phyloP scores from a whole-genome alignment of 805 yeast species.

The Cyberlindnera maritima region DNA sequence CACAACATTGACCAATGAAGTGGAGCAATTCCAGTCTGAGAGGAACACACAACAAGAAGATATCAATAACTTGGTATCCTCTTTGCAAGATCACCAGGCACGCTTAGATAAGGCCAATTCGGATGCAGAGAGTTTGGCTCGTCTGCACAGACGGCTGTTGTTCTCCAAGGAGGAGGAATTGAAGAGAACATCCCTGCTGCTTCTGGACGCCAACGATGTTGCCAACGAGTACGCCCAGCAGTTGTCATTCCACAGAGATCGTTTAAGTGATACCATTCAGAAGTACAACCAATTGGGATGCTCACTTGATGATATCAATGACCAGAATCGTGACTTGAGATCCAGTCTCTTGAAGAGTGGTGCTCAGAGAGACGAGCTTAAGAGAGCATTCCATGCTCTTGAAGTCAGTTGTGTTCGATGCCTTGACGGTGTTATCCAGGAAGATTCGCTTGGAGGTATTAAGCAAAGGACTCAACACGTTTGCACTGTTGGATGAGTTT shows the following conservation, averaged over 20 bases:
- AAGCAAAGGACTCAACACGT: conserved; percentile 12
- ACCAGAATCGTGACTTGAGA: conserved; percentile 9
- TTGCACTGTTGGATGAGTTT: conserved; percentile 3
- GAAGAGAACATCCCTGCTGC: not conserved
- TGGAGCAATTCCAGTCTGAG: not conserved
- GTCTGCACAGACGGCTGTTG: not conserved
- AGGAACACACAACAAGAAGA: not conserved
- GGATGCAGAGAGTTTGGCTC: not conserved
- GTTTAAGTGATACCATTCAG: conserved; percentile 9
- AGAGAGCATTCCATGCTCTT: conserved; percentile 12
- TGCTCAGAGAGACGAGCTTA: conserved; percentile 10
- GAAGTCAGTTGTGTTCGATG: conserved; percentile 15
- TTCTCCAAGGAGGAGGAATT: conserved; percentile 4
- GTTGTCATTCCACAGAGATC: conserved; percentile 7
- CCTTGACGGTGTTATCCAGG: conserved; percentile 14
- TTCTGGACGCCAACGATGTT: conserved; percentile 10
- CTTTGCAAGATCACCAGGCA: not conserved
- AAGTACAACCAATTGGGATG: conserved; percentile 8
- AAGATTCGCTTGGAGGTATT: conserved; percentile 13
- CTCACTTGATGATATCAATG: conserved; percentile 6
- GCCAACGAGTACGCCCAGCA: conserved; percentile 11
- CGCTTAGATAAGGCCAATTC: not conserved
- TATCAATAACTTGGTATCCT: not conserved
- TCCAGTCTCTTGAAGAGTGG: conserved; percentile 10
- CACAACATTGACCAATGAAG: not conserved